Percentiles rank a stretch among this genome's conserved stretches.
These are phyloP conservation scores for Aspergillus ellipticus DNA, from an alignment of 495 filamentous ascomycete genomes.

Conservation along the genomic window DNA sequence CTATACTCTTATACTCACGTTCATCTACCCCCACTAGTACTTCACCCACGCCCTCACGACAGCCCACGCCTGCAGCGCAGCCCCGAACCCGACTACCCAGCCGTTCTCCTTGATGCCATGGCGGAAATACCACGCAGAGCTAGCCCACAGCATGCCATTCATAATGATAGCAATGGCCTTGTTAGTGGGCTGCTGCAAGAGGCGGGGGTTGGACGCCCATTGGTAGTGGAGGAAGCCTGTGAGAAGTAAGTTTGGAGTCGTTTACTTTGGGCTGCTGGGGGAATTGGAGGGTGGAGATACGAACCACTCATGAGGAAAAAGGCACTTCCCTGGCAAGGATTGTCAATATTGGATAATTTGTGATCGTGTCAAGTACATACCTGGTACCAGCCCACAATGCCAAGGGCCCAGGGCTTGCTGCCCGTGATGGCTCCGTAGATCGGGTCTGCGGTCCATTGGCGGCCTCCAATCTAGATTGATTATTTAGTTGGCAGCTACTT, in stretches of 20 bases:
- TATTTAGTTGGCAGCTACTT: not conserved
- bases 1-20: too few species aligned
- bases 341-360: not conserved
- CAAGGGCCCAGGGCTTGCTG: slow-evolving; percentile 25
- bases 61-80: slow-evolving; percentile 23
- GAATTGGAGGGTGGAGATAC: not conserved
- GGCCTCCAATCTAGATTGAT: slow-evolving; percentile 13
- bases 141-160: slow-evolving; percentile 23
- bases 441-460: slow-evolving; percentile 27
- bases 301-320: slow-evolving; percentile 25
- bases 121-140: slow-evolving; percentile 30
- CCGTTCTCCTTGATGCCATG: slow-evolving; percentile 24
- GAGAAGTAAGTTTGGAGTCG: not conserved
- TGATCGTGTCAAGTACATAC: slow-evolving; percentile 10
- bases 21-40: not conserved
- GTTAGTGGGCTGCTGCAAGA: slow-evolving; percentile 26
- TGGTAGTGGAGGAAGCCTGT: slow-evolving; percentile 31
- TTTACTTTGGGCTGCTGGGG: too few species aligned
- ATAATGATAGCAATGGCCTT: slow-evolving; percentile 28
- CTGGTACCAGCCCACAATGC: slow-evolving; percentile 32
- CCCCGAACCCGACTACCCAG: slow-evolving; percentile 21
- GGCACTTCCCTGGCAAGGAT: slow-evolving; percentile 21
- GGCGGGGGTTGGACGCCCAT: slow-evolving; percentile 23
- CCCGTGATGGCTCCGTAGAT: slow-evolving; percentile 21
- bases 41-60: not conserved